Evolutionary conservation across 2,329 filamentous ascomycete genomes (phyloP).

Genomic region (Orbilia quercus): DNA sequence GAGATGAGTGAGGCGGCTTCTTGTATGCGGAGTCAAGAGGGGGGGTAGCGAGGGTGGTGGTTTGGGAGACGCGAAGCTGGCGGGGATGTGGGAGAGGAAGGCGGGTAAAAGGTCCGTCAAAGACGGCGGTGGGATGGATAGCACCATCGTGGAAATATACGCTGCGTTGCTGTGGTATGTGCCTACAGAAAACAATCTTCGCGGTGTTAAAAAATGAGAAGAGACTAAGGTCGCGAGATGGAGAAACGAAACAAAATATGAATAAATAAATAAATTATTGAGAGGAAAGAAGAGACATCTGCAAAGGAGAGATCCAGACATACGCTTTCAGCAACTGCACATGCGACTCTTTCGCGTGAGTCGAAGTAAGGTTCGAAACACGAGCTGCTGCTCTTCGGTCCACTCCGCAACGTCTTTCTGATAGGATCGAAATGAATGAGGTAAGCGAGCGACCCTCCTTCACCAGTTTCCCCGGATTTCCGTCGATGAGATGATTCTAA

Average conservation of each 20-base stretch:
- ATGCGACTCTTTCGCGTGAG: conserved; percentile 1
- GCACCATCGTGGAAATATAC: conserved; percentile 56
- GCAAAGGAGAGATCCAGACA: not conserved
- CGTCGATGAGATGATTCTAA: not conserved
- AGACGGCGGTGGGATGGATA: conserved; percentile 55
- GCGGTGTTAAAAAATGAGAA: not conserved
- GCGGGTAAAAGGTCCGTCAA: conserved; percentile 66
- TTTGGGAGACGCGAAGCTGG: conserved; percentile 70
- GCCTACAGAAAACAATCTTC: not conserved
- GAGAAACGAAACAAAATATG: conserved; percentile 4
- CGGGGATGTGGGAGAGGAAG: conserved; percentile 71
- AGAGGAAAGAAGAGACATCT: no score
- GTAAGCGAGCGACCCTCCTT: conserved; percentile 6
- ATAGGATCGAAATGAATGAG: not conserved
- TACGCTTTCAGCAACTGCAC: not conserved
- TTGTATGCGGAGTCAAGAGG: conserved; percentile 73
- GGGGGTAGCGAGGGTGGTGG: conserved; percentile 71
- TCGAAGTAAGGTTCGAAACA: not conserved
- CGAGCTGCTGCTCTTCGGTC: no score
- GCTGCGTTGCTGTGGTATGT: conserved; percentile 18
- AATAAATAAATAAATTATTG: not conserved
- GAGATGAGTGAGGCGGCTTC: conserved; percentile 75
- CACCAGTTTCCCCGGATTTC: conserved; percentile 1
- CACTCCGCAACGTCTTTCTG: no score
- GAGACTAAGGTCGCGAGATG: no score